These are phyloP conservation scores for Astrothelium subdiscretum DNA, from an alignment of 495 filamentous ascomycete species.

Conservation along the genomic window DNA sequence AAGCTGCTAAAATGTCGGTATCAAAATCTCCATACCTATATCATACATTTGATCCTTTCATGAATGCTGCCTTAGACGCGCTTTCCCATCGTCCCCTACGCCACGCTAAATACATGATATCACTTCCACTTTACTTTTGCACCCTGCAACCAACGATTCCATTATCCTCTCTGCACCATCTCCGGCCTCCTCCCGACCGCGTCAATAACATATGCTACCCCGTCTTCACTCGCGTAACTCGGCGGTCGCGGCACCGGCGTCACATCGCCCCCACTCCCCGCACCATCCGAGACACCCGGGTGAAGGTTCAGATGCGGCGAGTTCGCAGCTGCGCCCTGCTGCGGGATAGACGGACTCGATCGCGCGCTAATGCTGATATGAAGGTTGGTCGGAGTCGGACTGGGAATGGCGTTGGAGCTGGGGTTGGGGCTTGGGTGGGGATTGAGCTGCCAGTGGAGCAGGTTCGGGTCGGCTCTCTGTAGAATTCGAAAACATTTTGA, in stretches of 20 bases:
- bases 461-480: conserved; percentile 58
- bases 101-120: background rate
- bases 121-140: background rate
- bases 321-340: background rate
- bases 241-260: background rate
- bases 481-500: no score
- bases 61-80: no score
- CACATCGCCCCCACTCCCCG: background rate
- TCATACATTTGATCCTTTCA: no score
- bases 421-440: background rate
- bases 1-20: no score
- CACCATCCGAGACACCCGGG: background rate
- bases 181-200: background rate
- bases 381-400: background rate
- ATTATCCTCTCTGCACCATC: background rate
- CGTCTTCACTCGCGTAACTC: background rate
- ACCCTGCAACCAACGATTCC: background rate
- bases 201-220: background rate
- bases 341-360: background rate
- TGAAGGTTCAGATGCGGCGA: background rate
- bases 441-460: conserved; percentile 57
- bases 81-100: background rate
- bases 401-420: no score
- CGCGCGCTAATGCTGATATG: background rate
- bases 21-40: no score